Base-by-base conservation (phyloP, 2,329 filamentous ascomycete species). In the Lasiodiplodia hormozganensis region DNA sequence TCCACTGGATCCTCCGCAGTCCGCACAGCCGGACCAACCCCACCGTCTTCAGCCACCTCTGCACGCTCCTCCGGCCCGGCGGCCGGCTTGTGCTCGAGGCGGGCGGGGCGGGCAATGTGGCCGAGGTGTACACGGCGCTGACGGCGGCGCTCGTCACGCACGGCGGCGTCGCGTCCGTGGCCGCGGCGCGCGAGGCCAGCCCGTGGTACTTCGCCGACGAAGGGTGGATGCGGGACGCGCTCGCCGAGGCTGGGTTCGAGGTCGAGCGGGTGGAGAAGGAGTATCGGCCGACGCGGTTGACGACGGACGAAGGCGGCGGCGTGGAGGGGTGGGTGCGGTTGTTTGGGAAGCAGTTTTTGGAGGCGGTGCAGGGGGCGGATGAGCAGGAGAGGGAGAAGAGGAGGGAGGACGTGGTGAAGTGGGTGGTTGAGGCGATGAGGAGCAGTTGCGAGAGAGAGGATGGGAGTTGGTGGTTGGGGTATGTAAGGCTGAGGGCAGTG, bases 161-260 rank as follows among this genome's bases (percentile, higher is more conserved):
- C 1, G 85, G 87, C 0, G 85, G 87, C 0, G 75, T 88, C 0
- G 81, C 86, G 0, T 21, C 23, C 31, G 71, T 89, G 1, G 73
- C 80, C n/a, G 77, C 79, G 11, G 86, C 86, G 0, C 70, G 81
- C 23, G 83, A 82, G 16, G 82, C 80, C 0, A 85, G 86, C 70
- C 90, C 90, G 4, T 93, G 90, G 90, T 92, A 91, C 77, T 93
- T 92, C 76, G 89, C 90, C 0, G 88, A 89, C 70, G 88, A 89
- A 73, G 76, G 71, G 0, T 90, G 88, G 88, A 85, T 87, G 76
- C 72, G 72, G 51, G 67, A 70, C 18, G 74, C 76, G 3, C 71
- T 86, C 40, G 73, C 78, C 60, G 69, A 75, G 2, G 73, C 77
- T 2, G 83, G 83, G 0, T 85, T 85, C 62, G 52, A 21, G 34